Evolutionary conservation across 345 rosid species (phyloP), one percentile per base, ranked within the genome.

Genomic region (Linum usitatissimum): DNA sequence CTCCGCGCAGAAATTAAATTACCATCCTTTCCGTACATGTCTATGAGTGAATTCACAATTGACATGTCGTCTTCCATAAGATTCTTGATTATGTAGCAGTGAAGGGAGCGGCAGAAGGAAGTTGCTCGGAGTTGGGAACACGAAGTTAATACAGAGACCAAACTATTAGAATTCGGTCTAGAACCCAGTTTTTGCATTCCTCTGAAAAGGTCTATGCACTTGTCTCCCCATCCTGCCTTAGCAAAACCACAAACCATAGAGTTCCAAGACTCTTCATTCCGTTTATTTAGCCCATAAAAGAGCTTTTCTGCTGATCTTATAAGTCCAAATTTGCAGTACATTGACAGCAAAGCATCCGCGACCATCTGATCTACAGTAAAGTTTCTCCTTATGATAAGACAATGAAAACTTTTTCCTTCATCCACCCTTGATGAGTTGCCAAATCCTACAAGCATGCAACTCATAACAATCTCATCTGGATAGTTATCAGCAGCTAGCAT

Each of bases 331-430:
- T 75, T 86, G 78, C 88, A 78, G 71, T 82, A 83, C 86, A 82
- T 79, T 17, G 85, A 80, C 59, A 84, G 42, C 53, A 87, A 70
- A 0, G 85, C 78, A 79, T 75, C 75, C 57, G 53, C 65, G 23
- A 83, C 83, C 54, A 66, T 68, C 20, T 58, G 67, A 36, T 83
- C 78, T n/a, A 79, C 58, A 55, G 73, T 57, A 68, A 62, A 70
- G 68, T 73, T 70, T 61, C 63, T 80, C 68, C 88, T 77, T 36
- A 80, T 30, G 57, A 81, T 55, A 9, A 80, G 69, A 40, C 91
- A 86, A 62, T 84, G 88, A 60, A 83, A 84, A 53, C 81, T 76
- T 78, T 70, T 87, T 55, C 88, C 95, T 60, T 78, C 66, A 55
- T 21, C 0, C 12, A 76, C 71, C 64, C 60, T 69, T 66, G 68